Evolutionary conservation across 2,329 filamentous ascomycete species (phyloP).

Genomic region (Tolypocladium paradoxum): DNA sequence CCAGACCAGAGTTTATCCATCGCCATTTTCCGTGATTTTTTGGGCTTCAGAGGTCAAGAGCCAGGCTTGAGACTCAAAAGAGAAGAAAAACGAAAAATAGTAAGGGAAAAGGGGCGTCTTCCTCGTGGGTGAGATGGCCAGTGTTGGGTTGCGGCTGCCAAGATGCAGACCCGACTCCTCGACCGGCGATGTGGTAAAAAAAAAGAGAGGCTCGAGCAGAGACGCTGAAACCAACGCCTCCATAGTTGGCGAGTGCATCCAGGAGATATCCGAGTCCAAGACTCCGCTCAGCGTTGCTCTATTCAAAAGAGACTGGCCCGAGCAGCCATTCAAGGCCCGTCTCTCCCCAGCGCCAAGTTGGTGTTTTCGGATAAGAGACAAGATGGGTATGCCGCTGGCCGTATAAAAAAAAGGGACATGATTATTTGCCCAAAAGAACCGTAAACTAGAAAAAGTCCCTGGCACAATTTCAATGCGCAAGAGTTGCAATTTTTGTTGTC

Average conservation of each 20-base stretch:
- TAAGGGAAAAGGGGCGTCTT: constrained; percentile 9
- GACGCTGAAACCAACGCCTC: not conserved
- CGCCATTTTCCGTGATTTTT: not conserved
- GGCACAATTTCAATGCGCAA: not conserved
- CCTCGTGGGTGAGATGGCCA: not conserved
- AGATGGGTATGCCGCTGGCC: constrained; percentile 1
- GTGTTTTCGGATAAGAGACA: not conserved
- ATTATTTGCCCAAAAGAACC: not conserved
- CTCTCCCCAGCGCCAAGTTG: not conserved
- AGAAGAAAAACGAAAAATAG: constrained; percentile 9
- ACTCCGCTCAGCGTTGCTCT: not conserved
- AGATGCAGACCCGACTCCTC: not conserved
- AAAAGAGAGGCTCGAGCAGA: not conserved
- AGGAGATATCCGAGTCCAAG: not conserved
- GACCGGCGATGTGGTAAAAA: constrained; percentile 1
- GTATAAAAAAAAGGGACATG: constrained; percentile 1
- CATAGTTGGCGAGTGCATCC: not conserved
- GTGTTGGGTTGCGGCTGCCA: not conserved
- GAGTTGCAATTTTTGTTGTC: not conserved
- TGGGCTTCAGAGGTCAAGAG: not conserved
- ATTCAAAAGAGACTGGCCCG: constrained; percentile 6
- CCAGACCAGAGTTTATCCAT: not conserved
- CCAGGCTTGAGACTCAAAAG: not conserved
- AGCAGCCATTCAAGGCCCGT: not conserved
- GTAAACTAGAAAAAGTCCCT: not conserved